phyloP scores from a whole-genome alignment of 2,329 filamentous ascomycete genomes.

The Fusarium sp. region DNA sequence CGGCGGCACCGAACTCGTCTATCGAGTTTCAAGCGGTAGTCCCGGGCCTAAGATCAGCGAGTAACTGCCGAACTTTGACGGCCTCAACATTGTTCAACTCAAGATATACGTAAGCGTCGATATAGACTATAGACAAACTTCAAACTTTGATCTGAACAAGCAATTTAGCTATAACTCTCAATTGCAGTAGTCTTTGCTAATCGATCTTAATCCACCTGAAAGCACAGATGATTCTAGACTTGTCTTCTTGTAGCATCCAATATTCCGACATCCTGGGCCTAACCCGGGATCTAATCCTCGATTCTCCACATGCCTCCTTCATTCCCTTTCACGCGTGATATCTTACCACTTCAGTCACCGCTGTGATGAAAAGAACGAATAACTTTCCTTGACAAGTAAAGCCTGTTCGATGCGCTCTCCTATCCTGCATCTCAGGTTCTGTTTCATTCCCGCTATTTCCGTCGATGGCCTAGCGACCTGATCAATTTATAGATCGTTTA shows the following conservation, averaged over 20 bases:
- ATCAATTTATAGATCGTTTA: not conserved
- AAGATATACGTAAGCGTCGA: not conserved
- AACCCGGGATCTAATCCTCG: not conserved
- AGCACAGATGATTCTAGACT: not conserved
- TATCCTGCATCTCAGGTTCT: not conserved
- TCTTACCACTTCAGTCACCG: constrained; percentile 15
- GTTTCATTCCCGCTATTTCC: constrained; percentile 4
- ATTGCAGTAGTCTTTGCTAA: not conserved
- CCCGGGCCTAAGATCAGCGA: not conserved
- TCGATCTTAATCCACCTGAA: not conserved
- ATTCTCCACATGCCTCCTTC: constrained; percentile 26
- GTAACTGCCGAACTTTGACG: not conserved
- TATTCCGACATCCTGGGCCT: constrained; percentile 5
- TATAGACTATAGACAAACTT: not conserved
- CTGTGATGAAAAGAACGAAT: not conserved
- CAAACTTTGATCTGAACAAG: constrained; percentile 21
- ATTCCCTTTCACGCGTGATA: constrained; percentile 17
- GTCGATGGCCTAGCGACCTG: not conserved
- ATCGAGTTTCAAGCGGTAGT: constrained; percentile 26
- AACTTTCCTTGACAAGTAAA: not conserved
- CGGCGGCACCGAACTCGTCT: constrained; percentile 30
- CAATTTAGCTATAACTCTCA: constrained; percentile 2
- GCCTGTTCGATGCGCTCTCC: not conserved
- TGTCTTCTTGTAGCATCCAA: not conserved
- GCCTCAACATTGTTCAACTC: not conserved